Conservation (phyloP, 148 eudicot genomes). For the Camellia japonica region DNA sequence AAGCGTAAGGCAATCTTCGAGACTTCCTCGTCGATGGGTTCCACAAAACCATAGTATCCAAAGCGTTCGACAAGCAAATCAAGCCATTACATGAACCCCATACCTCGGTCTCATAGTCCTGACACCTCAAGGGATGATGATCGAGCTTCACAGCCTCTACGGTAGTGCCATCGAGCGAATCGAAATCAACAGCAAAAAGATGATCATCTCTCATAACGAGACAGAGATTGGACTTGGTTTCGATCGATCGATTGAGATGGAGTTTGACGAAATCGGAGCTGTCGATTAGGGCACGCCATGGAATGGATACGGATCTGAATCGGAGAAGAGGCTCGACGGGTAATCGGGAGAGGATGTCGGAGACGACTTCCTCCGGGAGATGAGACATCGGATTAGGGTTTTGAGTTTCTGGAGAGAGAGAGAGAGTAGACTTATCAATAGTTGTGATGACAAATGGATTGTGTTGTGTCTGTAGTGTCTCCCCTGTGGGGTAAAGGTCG, state of each 20-base stretch:
- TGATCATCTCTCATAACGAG: conserved; percentile 15
- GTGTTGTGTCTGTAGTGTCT: no score
- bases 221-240: conserved; percentile 9
- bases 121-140: conserved; percentile 27
- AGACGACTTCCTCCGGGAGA: conserved; percentile 8
- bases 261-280: conserved; percentile 27
- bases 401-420: neutral
- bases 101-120: conserved; percentile 14
- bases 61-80: conserved; percentile 29
- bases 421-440: neutral
- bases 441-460: neutral
- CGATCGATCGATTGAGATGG: conserved; percentile 27
- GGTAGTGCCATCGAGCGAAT: conserved; percentile 12
- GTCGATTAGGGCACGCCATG: conserved; percentile 26
- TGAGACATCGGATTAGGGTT: conserved; percentile 18
- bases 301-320: conserved; percentile 24
- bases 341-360: conserved; percentile 21
- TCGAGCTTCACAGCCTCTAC: neutral
- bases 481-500: no score
- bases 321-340: conserved; percentile 22
- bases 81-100: conserved; percentile 42
- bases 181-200: conserved; percentile 22
- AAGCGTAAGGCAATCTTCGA: conserved; percentile 16
- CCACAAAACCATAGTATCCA: conserved; percentile 19
- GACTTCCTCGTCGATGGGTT: conserved; percentile 29